Conservation (phyloP, 257 asterid genomes). For the Mitragyna speciosa region DNA sequence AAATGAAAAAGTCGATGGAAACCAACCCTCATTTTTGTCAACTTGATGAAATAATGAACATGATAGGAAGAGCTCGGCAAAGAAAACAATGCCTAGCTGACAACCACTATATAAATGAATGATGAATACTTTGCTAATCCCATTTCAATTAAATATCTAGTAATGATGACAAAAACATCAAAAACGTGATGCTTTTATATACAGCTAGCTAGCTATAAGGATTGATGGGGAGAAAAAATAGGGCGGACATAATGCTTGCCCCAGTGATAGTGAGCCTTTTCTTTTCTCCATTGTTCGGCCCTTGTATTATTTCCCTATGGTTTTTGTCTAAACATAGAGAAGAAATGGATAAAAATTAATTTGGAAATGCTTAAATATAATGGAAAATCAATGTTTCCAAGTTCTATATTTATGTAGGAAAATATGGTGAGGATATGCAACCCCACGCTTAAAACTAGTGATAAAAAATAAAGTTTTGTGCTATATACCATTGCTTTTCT, state of each 20-base stretch:
- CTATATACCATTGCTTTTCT: not conserved
- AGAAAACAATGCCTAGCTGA: slow-evolving; percentile 9
- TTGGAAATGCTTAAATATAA: too few species aligned
- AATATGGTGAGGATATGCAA: not conserved
- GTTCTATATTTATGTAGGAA: too few species aligned
- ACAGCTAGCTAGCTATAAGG: not conserved
- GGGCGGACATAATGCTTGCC: slow-evolving; percentile 7
- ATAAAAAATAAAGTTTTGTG: too few species aligned
- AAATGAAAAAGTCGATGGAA: not conserved
- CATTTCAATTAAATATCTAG: slow-evolving; percentile 4
- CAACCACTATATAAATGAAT: slow-evolving; percentile 6
- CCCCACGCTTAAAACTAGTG: not conserved
- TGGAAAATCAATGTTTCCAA: too few species aligned
- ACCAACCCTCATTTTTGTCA: not conserved
- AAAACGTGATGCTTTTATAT: not conserved
- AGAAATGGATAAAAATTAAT: not conserved
- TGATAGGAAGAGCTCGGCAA: not conserved
- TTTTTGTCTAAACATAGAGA: not conserved
- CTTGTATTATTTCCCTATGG: not conserved
- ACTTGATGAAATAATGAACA: not conserved
- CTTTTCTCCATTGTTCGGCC: not conserved
- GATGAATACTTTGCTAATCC: slow-evolving; percentile 5
- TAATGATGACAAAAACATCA: slow-evolving; percentile 19
- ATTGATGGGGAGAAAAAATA: not conserved
- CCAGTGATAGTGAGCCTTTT: slow-evolving; percentile 2